Evolutionary conservation across 768 basidiomycete species (phyloP).

Genomic region (Omphalotus guepiniiformis): DNA sequence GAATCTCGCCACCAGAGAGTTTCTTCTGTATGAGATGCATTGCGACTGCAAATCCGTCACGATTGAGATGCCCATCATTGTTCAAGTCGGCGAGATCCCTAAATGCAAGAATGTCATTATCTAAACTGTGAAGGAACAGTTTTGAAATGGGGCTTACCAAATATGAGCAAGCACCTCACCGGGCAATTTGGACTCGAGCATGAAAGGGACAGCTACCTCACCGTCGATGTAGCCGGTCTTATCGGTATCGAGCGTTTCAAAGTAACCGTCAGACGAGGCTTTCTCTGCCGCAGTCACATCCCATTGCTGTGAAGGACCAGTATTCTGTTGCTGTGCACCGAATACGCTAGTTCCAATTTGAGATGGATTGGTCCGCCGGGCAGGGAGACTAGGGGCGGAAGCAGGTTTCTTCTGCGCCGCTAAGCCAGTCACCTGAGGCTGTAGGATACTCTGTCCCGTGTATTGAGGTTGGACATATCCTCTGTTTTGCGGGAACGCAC

Average conservation of each 20-base stretch:
- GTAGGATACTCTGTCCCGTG: slow-evolving; percentile 54
- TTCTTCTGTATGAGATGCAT: slow-evolving; percentile 90
- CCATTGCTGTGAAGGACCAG: slow-evolving; percentile 57
- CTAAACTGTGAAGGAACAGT: background rate
- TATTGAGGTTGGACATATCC: slow-evolving; percentile 53
- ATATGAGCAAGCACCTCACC: slow-evolving; percentile 84
- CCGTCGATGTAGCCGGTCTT: slow-evolving; percentile 84
- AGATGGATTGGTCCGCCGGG: slow-evolving; percentile 27
- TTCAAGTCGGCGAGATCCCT: slow-evolving; percentile 95
- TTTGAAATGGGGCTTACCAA: slow-evolving; percentile 55
- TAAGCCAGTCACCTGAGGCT: slow-evolving; percentile 45
- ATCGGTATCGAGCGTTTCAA: slow-evolving; percentile 74
- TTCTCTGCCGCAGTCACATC: slow-evolving; percentile 84
- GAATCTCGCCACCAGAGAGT: slow-evolving; percentile 74
- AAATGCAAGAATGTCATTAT: slow-evolving; percentile 7
- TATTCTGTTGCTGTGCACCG: slow-evolving; percentile 22
- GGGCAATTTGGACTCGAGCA: slow-evolving; percentile 83
- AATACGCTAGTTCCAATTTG: slow-evolving; percentile 23
- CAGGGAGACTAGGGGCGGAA: slow-evolving; percentile 31
- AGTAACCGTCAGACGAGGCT: slow-evolving; percentile 69
- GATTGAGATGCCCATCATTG: slow-evolving; percentile 79
- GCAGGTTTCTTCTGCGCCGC: slow-evolving; percentile 10
- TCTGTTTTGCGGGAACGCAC: slow-evolving; percentile 35
- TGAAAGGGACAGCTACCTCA: slow-evolving; percentile 92
- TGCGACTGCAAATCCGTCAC: slow-evolving; percentile 94